phyloP scores from a whole-genome alignment of 352 stramenopile genomes.

The Ophiocytium majus region DNA sequence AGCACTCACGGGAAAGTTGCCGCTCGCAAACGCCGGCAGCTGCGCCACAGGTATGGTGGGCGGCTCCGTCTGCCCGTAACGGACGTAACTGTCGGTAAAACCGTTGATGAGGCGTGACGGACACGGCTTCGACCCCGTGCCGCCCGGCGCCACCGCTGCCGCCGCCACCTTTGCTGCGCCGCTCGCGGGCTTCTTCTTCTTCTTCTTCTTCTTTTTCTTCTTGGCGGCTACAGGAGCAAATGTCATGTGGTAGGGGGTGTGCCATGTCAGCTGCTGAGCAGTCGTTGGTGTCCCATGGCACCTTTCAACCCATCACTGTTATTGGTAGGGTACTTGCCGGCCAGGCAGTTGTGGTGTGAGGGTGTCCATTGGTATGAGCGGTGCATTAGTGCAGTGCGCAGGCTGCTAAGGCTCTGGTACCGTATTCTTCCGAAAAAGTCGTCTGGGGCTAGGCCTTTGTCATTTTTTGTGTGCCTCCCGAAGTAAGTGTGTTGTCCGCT shows the following conservation, averaged over 20 bases:
- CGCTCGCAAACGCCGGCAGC: constrained; percentile 66
- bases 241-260: background rate
- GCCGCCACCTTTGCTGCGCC: constrained; percentile 22
- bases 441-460: too few species aligned
- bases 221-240: constrained; percentile 33
- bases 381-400: background rate
- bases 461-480: too few species aligned
- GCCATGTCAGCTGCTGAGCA: background rate
- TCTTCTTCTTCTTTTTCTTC: constrained; percentile 74
- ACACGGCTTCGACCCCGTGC: constrained; percentile 59
- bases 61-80: constrained; percentile 88
- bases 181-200: constrained; percentile 70
- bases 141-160: background rate
- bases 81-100: constrained; percentile 88
- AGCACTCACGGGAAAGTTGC: constrained; percentile 40
- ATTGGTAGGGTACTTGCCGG: too few species aligned
- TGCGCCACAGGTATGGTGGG: constrained; percentile 83
- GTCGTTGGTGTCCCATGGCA: background rate
- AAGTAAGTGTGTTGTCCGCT: too few species aligned
- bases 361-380: background rate
- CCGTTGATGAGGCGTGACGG: constrained; percentile 71
- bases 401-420: background rate
- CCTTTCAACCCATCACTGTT: background rate
- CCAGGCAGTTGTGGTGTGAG: background rate
- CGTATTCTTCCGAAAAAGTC: too few species aligned